These are phyloP conservation scores for Cucurbitaria berberidis DNA, from an alignment of 2,329 filamentous ascomycete genomes.

Conservation along the genomic window DNA sequence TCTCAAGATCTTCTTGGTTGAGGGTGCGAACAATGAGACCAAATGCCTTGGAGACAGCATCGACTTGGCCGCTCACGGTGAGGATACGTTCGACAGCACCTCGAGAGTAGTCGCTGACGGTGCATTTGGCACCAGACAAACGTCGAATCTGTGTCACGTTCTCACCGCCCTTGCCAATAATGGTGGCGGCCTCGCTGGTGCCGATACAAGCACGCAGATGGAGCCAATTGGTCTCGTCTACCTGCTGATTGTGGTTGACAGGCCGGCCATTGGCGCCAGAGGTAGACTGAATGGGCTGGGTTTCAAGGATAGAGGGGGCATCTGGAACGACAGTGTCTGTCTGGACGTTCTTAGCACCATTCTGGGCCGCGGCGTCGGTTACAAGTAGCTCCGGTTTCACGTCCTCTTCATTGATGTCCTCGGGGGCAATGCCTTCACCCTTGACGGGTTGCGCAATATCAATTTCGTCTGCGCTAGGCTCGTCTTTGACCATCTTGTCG, in stretches of 20 bases:
- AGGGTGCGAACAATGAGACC: slow-evolving; percentile 97
- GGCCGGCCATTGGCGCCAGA: slow-evolving; percentile 60
- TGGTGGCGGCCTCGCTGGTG: slow-evolving; percentile 94
- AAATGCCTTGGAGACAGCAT: slow-evolving; percentile 98
- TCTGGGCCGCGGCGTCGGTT: slow-evolving; percentile 46
- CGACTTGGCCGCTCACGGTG: slow-evolving; percentile 94
- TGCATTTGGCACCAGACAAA: slow-evolving; percentile 96
- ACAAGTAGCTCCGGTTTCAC: slow-evolving; percentile 29
- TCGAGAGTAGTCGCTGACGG: slow-evolving; percentile 96
- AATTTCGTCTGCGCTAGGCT: slow-evolving; percentile 59
- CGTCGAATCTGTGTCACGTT: slow-evolving; percentile 97
- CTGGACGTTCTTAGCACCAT: slow-evolving; percentile 66
- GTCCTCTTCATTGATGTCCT: slow-evolving; percentile 40
- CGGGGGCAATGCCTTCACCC: slow-evolving; percentile 40
- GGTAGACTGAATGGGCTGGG: slow-evolving; percentile 65
- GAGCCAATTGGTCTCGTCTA: slow-evolving; percentile 95
- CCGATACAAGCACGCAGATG: slow-evolving; percentile 97
- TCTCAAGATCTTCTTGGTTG: slow-evolving; percentile 92
- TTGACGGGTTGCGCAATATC: slow-evolving; percentile 44
- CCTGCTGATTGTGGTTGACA: slow-evolving; percentile 58
- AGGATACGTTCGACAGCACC: slow-evolving; percentile 97
- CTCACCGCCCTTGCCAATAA: slow-evolving; percentile 98
- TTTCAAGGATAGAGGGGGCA: slow-evolving; percentile 56
- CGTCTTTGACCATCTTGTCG: slow-evolving; percentile 84
- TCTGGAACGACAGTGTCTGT: slow-evolving; percentile 74